Percentiles rank a stretch among this genome's conserved stretches.
Evolutionary conservation across 2,329 filamentous ascomycete genomes (phyloP).

Genomic region (Keithomyces neogunnii): DNA sequence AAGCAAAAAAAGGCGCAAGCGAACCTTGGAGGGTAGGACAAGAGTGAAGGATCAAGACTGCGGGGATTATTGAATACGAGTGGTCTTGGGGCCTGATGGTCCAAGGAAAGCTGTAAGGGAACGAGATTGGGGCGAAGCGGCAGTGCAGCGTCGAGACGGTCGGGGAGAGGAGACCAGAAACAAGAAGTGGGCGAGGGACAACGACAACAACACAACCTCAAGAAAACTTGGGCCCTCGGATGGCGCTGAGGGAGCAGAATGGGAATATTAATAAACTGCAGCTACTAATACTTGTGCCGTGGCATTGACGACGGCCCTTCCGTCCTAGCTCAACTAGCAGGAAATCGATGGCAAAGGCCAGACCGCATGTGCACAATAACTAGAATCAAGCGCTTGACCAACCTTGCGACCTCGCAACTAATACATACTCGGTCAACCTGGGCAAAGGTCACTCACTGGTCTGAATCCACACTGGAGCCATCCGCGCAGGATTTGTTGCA

Average conservation of each 20-base stretch:
- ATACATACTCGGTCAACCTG: too few relatives aligned
- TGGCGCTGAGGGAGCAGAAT: slow-evolving; percentile 6
- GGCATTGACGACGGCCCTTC: too few relatives aligned
- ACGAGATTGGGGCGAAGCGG: background rate
- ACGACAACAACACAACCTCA: background rate
- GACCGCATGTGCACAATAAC: too few relatives aligned
- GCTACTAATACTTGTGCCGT: too few relatives aligned
- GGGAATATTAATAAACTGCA: slow-evolving; percentile 4
- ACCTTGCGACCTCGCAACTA: too few relatives aligned
- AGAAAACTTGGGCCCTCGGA: background rate
- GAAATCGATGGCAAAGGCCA: too few relatives aligned
- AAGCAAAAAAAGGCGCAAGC: background rate
- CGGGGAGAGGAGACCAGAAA: background rate
- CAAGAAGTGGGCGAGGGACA: background rate
- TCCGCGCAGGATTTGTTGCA: too few relatives aligned
- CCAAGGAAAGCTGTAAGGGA: background rate
- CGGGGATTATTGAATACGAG: background rate
- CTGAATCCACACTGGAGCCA: too few relatives aligned
- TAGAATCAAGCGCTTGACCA: too few relatives aligned
- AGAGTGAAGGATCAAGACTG: background rate
- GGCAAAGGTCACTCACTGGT: too few relatives aligned
- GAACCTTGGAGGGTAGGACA: background rate
- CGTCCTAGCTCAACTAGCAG: too few relatives aligned
- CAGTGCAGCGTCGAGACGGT: too few relatives aligned
- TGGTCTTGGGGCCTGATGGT: background rate